These are phyloP conservation scores for Boletus speciosus DNA, from an alignment of 768 basidiomycete species.

Conservation along the genomic window DNA sequence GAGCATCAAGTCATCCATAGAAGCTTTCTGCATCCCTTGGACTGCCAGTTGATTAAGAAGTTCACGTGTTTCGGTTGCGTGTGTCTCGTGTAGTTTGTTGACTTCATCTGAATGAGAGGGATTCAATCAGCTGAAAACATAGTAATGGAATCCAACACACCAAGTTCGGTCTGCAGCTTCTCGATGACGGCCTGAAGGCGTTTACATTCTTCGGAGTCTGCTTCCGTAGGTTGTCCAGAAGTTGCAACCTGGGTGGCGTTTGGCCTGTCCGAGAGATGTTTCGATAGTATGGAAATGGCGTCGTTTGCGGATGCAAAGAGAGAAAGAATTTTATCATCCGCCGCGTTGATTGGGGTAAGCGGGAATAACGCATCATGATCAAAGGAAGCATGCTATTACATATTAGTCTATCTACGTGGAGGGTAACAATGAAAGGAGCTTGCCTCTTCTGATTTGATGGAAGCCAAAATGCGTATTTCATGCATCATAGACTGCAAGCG, in stretches of 20 bases:
- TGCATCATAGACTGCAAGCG: conserved; percentile 57
- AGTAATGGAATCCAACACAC: conserved; percentile 35
- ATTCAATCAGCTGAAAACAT: conserved; percentile 7
- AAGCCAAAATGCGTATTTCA: conserved; percentile 38
- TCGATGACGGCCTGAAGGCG: conserved; percentile 50
- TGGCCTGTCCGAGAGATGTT: conserved; percentile 20
- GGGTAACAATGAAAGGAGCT: conserved; percentile 12
- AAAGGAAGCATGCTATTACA: conserved; percentile 41
- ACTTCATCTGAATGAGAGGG: conserved; percentile 38
- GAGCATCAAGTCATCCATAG: conserved; percentile 46
- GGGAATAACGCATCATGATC: conserved; percentile 53
- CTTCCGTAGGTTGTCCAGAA: conserved; percentile 17
- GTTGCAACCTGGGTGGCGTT: conserved; percentile 8
- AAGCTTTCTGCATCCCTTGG: conserved; percentile 34
- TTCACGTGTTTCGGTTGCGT: conserved; percentile 46
- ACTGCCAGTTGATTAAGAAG: conserved; percentile 54
- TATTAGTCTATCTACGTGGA: conserved; percentile 4
- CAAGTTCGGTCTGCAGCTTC: conserved; percentile 54
- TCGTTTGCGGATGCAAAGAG: conserved; percentile 43
- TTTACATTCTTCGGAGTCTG: conserved; percentile 42
- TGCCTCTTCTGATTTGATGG: conserved; percentile 50
- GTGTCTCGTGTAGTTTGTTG: conserved; percentile 42
- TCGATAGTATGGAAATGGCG: conserved; percentile 30
- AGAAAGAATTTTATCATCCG: conserved; percentile 45
- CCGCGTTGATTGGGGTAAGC: conserved; percentile 45